Conservation (phyloP, 1,284 basidiomycete species). For the Ganoderma leucocontextum region DNA sequence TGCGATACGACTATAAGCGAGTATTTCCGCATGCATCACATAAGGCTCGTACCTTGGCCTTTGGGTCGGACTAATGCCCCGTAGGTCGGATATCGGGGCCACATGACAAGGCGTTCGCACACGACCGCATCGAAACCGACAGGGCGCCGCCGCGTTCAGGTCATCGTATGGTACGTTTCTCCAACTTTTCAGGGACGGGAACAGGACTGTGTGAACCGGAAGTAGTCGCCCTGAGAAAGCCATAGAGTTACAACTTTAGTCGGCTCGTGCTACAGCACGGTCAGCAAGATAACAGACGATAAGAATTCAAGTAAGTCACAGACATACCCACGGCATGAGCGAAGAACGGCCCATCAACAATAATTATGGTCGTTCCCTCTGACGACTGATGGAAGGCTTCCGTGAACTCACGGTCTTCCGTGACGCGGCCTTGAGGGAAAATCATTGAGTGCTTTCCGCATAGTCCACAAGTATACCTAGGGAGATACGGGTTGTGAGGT, state of each 20-base stretch:
- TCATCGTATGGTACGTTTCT: constrained; percentile 5
- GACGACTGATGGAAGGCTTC: background rate
- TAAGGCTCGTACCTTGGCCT: background rate
- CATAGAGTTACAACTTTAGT: constrained; percentile 15
- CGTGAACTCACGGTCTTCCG: background rate
- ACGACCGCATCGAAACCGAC: background rate
- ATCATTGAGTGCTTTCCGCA: background rate
- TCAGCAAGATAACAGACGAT: constrained; percentile 16
- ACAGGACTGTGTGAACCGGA: constrained; percentile 25
- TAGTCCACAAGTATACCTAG: too few species aligned
- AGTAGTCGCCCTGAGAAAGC: constrained; percentile 24
- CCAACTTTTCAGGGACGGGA: background rate
- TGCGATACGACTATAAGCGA: background rate
- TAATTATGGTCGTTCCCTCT: background rate
- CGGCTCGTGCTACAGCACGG: constrained; percentile 5
- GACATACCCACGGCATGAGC: constrained; percentile 23
- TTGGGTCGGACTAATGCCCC: background rate
- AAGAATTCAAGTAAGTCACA: constrained; percentile 19
- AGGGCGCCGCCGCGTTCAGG: background rate
- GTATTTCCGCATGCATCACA: background rate
- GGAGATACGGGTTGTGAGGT: too few species aligned
- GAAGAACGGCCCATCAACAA: constrained; percentile 2
- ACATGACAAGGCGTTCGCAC: constrained; percentile 10
- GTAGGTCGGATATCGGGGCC: background rate
- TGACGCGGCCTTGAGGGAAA: background rate